phyloP scores from a whole-genome alignment of 495 filamentous ascomycete species.

The Pyrenopolyporus hunteri region DNA sequence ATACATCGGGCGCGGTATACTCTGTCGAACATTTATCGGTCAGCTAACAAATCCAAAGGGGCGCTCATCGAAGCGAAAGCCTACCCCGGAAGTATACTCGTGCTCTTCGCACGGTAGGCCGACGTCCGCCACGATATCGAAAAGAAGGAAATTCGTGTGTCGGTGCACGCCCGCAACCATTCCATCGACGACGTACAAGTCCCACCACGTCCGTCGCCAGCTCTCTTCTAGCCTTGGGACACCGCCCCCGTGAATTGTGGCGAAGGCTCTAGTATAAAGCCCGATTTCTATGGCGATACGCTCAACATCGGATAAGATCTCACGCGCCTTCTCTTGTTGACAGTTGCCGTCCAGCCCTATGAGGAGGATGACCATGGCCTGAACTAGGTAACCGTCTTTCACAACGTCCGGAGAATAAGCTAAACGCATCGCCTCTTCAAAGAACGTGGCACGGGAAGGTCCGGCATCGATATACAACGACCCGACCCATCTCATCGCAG shows the following conservation, averaged over 20 bases:
- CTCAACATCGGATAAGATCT: conserved; percentile 70
- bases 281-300: conserved; percentile 75
- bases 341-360: conserved; percentile 79
- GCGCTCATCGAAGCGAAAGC: conserved; percentile 35
- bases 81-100: conserved; percentile 69
- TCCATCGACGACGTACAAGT: conserved; percentile 80
- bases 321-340: conserved; percentile 67
- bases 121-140: conserved; percentile 62
- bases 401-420: conserved; percentile 55
- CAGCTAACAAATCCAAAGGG: background rate
- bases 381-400: conserved; percentile 71
- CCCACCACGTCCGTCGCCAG: conserved; percentile 90
- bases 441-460: conserved; percentile 56
- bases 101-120: conserved; percentile 78
- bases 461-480: conserved; percentile 64
- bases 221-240: conserved; percentile 67
- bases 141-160: conserved; percentile 62
- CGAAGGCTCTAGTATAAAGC: conserved; percentile 67
- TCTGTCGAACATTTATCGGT: conserved; percentile 45
- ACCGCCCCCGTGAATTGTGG: conserved; percentile 52
- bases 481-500: conserved; percentile 74
- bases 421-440: conserved; percentile 62
- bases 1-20: conserved; percentile 65
- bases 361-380: conserved; percentile 76
- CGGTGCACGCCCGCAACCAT: conserved; percentile 64